Base-by-base conservation (phyloP, 78 protist species). In the Dictyostelium capitatum region DNA sequence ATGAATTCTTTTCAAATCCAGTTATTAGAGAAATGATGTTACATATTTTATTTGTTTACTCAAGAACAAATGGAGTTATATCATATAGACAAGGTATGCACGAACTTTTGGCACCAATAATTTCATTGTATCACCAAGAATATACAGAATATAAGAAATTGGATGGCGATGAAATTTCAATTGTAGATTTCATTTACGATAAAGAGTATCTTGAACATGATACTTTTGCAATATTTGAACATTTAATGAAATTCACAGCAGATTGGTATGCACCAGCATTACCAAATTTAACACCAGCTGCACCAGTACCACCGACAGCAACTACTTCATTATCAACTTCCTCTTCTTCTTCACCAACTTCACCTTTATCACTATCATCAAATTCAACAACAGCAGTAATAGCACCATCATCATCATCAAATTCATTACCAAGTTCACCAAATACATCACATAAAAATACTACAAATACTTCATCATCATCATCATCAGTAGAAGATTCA, bases 51-150 rank as follows among this genome's bases (percentile, higher is more conserved):
- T 93, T 94, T 67, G 47, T 96, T 28, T 82, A 94, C 54, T 78
- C 96, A 59, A 87, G 41, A 37, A 82, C 92, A 48, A 70, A 85
- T 73, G 79, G 90, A 11, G 11, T 37, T 8, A 30, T 92, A 6
- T 80, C 92, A 28, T 96, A 96, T 32, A 78, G 96, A 47, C 97
- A 96, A 56, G 97, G 97, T 12, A 96, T 96, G 97, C 96, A 96
- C 82, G 97, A 96, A 51, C 57, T 96, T 25, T 74, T 96, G n/a
- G 97, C 96, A 32, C 97, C 97, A 28, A 80, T 96, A 14, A n/a
- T 89, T 25, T 81, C 67, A 78, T 12, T 96, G 19, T 53, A 79
- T 48, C 12, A 51, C 8, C 23, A 48, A 15, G 97, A 95, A 25
- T 85, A 64, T 28, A 37, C 17, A 6, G 46, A 47, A 12, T 83